Conservation (phyloP, 139 green algal genomes). For the Deuterostichococcus epilithicus region DNA sequence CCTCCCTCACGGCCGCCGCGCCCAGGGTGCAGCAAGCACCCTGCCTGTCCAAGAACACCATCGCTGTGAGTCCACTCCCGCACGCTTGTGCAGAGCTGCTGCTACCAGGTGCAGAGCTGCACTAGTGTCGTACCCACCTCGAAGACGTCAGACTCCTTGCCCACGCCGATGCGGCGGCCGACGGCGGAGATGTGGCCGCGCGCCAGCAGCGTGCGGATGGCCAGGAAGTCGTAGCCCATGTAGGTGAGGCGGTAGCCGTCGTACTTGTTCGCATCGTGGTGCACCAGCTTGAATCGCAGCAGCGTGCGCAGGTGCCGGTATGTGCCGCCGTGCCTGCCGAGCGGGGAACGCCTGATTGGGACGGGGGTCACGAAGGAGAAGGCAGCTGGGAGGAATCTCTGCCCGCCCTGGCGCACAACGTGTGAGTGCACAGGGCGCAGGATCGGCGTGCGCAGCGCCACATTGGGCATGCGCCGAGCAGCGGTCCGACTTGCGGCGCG, state of each 20-base stretch:
- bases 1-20: too few species aligned
- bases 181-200: slow-evolving; percentile 79
- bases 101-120: not conserved
- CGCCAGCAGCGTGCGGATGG: slow-evolving; percentile 80
- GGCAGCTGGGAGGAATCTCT: too few species aligned
- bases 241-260: slow-evolving; percentile 93
- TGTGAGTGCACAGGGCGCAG: too few species aligned
- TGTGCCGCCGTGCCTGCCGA: slow-evolving; percentile 71
- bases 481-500: too few species aligned
- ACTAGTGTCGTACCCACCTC: slow-evolving; percentile 45
- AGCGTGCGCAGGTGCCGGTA: slow-evolving; percentile 80
- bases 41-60: too few species aligned
- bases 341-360: too few species aligned
- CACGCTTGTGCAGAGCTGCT: not conserved
- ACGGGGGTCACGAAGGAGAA: too few species aligned
- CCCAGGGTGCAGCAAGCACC: too few species aligned
- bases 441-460: too few species aligned
- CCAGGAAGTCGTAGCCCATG: slow-evolving; percentile 97
- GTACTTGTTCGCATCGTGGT: slow-evolving; percentile 88
- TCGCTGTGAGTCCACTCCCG: too few species aligned
- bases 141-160: slow-evolving; percentile 96
- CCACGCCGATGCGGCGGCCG: slow-evolving; percentile 92
- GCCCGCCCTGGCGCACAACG: too few species aligned
- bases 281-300: slow-evolving; percentile 93
- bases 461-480: too few species aligned